Base-by-base conservation (phyloP, 108 stramenopile genomes). In the Skeletonema grethae region DNA sequence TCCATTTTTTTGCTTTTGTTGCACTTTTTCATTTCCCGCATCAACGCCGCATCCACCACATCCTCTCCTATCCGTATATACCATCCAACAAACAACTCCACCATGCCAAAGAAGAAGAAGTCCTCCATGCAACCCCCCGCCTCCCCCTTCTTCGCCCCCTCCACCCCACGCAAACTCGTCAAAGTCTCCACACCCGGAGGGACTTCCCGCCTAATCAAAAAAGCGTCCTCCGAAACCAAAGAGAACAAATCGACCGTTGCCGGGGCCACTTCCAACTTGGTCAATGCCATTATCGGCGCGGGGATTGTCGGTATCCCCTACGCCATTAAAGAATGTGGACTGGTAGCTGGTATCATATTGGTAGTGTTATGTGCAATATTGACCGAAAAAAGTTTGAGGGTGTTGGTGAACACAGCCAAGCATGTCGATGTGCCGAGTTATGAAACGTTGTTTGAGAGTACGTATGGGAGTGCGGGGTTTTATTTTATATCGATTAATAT, bases 221-320 rank as follows among this genome's bases (percentile, higher is more conserved):
- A 80, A 35, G 69, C 65, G 57, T 59, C 62, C 31, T 20, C 50
- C 18, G 18, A 62, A 31, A 38, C 69, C 24, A 70, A 65, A 31
- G 93, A 94, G 72, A 63, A 85, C 61, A 94, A 89, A 64, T 87
- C 87, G 5, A 70, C 83, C 24, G 39, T 93, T 2, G 39, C 82
- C 25, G 93, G 91, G n/a, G 89, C 90, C 32, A 61, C 86, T 5
- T 76, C 87, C 45, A 96, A 96, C 70, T 55, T 96, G 15, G 72
- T 94, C 65, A 93, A 93, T 85, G 84, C 88, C 24, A 92, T 96
- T 57, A 88, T 96, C 20, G 95, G 95, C 5, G 77, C 85, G 24
- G 95, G 95, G 1, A 96, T 96, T 56, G 89, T 96, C 0, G 95
- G 93, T 7, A 83, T 96, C 13, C 95, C 95, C 10, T 94, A 75